Evolutionary conservation across 148 eudicot genomes (phyloP).

Genomic region (Chenopodium quinoa): DNA sequence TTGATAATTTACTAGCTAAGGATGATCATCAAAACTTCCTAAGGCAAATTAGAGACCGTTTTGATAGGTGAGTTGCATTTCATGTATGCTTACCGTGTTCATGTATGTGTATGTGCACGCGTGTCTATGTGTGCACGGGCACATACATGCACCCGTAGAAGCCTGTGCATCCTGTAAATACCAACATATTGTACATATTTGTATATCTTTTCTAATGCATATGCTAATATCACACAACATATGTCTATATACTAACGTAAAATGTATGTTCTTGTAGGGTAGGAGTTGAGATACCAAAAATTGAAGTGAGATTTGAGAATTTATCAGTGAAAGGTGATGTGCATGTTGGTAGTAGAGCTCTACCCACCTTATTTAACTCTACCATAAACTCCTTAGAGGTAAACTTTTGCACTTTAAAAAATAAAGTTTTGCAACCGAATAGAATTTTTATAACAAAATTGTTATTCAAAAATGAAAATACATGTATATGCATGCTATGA

Average conservation of each 20-base stretch:
- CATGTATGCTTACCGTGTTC: not conserved
- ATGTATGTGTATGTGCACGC: too few species aligned
- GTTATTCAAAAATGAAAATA: too few species aligned
- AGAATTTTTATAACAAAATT: too few species aligned
- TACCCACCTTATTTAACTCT: conserved; percentile 41
- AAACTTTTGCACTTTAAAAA: not conserved
- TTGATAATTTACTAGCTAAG: conserved; percentile 38
- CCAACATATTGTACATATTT: too few species aligned
- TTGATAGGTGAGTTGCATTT: conserved; percentile 30
- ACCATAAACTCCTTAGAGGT: conserved; percentile 39
- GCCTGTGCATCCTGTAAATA: too few species aligned
- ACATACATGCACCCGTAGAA: too few species aligned
- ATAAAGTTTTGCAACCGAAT: too few species aligned
- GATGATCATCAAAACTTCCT: conserved; percentile 43
- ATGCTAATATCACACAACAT: too few species aligned
- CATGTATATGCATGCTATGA: too few species aligned
- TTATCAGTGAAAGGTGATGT: conserved; percentile 43
- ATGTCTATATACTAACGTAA: too few species aligned
- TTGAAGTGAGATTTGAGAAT: conserved; percentile 47
- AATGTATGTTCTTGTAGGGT: conserved; percentile 24
- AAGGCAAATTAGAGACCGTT: conserved; percentile 31
- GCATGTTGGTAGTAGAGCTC: conserved; percentile 51
- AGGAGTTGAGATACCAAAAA: conserved; percentile 41
- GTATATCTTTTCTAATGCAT: too few species aligned
- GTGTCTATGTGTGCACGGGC: too few species aligned